A percentile compares a stretch with the other conserved stretches of the same genome.
phyloP scores from a whole-genome alignment of 2,329 filamentous ascomycete genomes.

The Cladophialophora chaetospira region DNA sequence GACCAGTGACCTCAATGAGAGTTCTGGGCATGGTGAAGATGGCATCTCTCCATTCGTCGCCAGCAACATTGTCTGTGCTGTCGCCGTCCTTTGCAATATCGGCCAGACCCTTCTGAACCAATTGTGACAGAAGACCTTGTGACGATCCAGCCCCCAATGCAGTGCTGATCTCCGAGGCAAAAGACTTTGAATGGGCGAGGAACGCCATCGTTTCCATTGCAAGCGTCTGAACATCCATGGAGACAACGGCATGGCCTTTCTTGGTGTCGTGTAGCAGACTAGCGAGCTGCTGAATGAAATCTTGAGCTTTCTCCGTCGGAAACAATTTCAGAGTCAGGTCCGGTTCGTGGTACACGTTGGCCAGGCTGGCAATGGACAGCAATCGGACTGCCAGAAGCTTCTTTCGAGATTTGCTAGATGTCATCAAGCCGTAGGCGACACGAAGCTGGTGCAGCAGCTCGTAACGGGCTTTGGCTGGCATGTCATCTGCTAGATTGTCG shows the following conservation, averaged over 20 bases:
- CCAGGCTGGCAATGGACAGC: conserved; percentile 84
- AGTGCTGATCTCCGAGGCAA: conserved; percentile 78
- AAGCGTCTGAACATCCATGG: conserved; percentile 76
- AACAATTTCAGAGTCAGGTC: conserved; percentile 85
- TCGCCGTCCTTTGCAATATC: conserved; percentile 69
- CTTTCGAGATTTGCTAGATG: conserved; percentile 67
- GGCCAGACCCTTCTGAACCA: conserved; percentile 85
- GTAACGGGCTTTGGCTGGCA: conserved; percentile 75
- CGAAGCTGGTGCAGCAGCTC: conserved; percentile 83
- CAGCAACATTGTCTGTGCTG: conserved; percentile 61
- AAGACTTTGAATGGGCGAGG: conserved; percentile 75
- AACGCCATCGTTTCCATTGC: conserved; percentile 81
- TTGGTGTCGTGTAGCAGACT: conserved; percentile 85
- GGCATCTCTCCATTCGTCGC: conserved; percentile 87
- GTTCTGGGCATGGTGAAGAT: conserved; percentile 85
- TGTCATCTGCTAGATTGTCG: conserved; percentile 54
- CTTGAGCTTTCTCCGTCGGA: conserved; percentile 82
- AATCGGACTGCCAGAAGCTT: conserved; percentile 78
- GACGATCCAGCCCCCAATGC: conserved; percentile 96
- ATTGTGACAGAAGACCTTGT: conserved; percentile 90
- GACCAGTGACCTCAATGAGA: conserved; percentile 47
- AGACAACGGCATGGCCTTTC: conserved; percentile 67
- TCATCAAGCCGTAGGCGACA: conserved; percentile 75
- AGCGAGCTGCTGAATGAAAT: conserved; percentile 87
- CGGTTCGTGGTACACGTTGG: conserved; percentile 81